phyloP scores from a whole-genome alignment of 352 stramenopile genomes.

The Phytophthora megakarya region DNA sequence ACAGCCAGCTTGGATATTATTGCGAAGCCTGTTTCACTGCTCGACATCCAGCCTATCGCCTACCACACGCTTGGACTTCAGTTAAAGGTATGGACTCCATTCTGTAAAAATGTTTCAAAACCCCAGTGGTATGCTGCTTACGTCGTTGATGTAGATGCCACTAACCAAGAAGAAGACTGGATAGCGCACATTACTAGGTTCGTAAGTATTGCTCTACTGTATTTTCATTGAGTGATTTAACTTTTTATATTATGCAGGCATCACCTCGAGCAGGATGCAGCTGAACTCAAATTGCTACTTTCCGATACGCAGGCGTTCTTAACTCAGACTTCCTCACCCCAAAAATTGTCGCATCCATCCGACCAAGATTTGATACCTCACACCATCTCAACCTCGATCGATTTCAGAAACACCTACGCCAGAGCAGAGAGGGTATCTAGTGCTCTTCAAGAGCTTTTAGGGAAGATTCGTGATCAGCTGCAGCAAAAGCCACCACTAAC shows the following conservation, averaged over 20 bases:
- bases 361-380: neutral
- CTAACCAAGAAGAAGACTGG: slow-evolving; percentile 70
- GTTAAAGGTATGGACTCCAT: slow-evolving; percentile 56
- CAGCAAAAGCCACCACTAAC: slow-evolving; percentile 50
- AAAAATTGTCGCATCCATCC: neutral
- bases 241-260: slow-evolving; percentile 39
- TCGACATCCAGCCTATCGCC: slow-evolving; percentile 56
- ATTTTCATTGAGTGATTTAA: neutral
- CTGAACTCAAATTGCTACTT: slow-evolving; percentile 63
- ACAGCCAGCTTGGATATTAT: slow-evolving; percentile 55
- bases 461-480: slow-evolving; percentile 55
- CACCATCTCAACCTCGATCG: slow-evolving; percentile 18
- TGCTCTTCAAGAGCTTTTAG: slow-evolving; percentile 49
- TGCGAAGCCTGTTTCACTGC: slow-evolving; percentile 70
- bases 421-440: slow-evolving; percentile 44
- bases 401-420: slow-evolving; percentile 52
- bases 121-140: neutral
- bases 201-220: neutral
- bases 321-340: slow-evolving; percentile 16
- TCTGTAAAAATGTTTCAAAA: neutral
- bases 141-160: slow-evolving; percentile 35
- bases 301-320: slow-evolving; percentile 49
- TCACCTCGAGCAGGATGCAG: slow-evolving; percentile 68
- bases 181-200: slow-evolving; percentile 60
- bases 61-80: slow-evolving; percentile 56